Evolutionary conservation across 169 alveolate genomes (phyloP).

Genomic region (Eimeria necatrix): DNA sequence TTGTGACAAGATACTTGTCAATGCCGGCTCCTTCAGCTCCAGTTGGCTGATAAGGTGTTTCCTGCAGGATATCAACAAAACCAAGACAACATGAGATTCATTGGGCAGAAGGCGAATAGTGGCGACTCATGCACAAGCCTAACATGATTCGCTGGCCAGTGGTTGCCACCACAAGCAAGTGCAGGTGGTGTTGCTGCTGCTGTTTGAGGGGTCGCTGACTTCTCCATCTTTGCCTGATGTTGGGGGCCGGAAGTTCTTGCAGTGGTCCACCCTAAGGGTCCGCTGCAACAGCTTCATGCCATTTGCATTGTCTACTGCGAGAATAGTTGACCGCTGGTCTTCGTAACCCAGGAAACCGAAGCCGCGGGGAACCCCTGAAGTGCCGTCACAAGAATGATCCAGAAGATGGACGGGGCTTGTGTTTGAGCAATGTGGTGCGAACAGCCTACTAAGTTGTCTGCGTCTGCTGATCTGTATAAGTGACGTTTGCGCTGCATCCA

Average conservation of each 20-base stretch:
- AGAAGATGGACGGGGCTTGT: not conserved
- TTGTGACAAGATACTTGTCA: constrained; percentile 88
- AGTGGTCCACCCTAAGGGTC: constrained; percentile 97
- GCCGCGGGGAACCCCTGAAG: constrained; percentile 92
- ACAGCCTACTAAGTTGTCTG: too few species aligned
- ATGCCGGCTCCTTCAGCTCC: constrained; percentile 94
- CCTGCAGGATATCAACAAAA: not conserved
- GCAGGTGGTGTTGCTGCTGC: not conserved
- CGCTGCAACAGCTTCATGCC: constrained; percentile 95
- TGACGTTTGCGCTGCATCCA: too few species aligned
- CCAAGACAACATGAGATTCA: constrained; percentile 13
- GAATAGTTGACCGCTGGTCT: constrained; percentile 98
- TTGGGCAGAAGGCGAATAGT: constrained; percentile 79
- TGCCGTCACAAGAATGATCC: not conserved
- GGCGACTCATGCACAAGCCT: not conserved
- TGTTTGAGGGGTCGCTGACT: constrained; percentile 67
- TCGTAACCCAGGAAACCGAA: constrained; percentile 98
- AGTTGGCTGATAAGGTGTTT: constrained; percentile 85
- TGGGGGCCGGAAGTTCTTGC: constrained; percentile 91
- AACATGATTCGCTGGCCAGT: too few species aligned
- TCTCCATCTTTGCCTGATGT: constrained; percentile 83
- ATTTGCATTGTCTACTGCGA: constrained; percentile 99
- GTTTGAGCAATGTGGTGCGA: too few species aligned
- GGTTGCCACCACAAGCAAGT: not conserved
- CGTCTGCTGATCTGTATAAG: too few species aligned